A percentile compares a stretch with the other conserved stretches of the same genome.
phyloP scores from a whole-genome alignment of 2,329 filamentous ascomycete genomes.

The Metarhizium album region DNA sequence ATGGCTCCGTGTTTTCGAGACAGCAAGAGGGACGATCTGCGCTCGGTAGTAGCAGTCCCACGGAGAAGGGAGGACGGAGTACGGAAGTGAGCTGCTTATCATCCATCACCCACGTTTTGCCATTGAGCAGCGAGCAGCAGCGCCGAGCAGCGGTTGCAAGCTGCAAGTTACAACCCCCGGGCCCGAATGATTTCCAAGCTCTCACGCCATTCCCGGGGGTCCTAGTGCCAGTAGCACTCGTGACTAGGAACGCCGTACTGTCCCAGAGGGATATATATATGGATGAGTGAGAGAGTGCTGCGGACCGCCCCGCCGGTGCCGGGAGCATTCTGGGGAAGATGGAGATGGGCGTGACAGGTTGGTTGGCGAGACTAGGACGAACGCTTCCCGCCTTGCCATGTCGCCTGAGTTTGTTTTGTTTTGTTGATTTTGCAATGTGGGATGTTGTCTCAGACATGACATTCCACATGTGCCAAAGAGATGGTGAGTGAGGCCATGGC shows the following conservation, averaged over 20 bases:
- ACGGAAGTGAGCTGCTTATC: too few species aligned
- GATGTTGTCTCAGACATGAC: not conserved
- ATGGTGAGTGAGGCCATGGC: too few species aligned
- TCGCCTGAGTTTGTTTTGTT: too few species aligned
- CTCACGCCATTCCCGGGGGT: constrained; percentile 2
- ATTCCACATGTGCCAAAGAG: not conserved
- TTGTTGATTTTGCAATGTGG: not conserved
- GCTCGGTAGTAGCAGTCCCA: too few species aligned
- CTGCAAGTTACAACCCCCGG: too few species aligned
- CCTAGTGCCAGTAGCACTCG: not conserved
- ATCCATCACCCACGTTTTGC: not conserved
- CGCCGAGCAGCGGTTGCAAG: too few species aligned
- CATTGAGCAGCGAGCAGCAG: not conserved
- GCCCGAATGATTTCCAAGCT: too few species aligned
- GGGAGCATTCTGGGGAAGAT: not conserved
- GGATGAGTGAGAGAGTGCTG: not conserved
- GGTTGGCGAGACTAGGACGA: not conserved
- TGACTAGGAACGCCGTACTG: too few species aligned
- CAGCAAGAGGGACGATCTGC: not conserved
- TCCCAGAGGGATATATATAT: not conserved
- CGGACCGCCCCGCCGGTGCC: constrained; percentile 3
- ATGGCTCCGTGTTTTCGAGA: not conserved
- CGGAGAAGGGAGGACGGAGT: too few species aligned
- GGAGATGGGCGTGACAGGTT: not conserved
- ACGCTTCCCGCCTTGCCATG: too few species aligned